A percentile compares a stretch with the other conserved stretches of the same genome.
Evolutionary conservation across 306 rosid genomes (phyloP).

Genomic region (Morella rubra): DNA sequence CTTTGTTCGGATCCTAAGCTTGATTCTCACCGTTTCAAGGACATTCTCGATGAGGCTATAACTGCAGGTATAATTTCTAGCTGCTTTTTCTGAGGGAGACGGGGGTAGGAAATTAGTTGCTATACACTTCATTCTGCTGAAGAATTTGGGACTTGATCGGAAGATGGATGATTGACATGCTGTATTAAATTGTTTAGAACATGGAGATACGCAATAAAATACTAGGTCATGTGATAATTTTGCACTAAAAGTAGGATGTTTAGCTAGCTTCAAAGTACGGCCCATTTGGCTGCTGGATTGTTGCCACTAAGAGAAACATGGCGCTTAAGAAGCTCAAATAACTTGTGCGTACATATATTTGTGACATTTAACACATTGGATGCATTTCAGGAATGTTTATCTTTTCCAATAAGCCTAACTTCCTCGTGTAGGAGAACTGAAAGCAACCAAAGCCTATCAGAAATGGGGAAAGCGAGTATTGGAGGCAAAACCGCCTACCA

Average conservation of each 20-base stretch:
- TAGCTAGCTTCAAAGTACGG: not conserved
- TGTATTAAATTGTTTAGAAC: not conserved
- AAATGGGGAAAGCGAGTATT: conserved; percentile 79
- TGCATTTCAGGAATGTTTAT: conserved; percentile 22
- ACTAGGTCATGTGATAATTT: not conserved
- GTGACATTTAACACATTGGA: not conserved
- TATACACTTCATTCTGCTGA: conserved; percentile 13
- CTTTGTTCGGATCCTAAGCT: conserved; percentile 88
- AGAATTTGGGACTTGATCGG: conserved; percentile 6
- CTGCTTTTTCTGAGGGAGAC: conserved; percentile 11
- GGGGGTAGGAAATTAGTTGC: conserved; percentile 3
- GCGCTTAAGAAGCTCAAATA: not conserved
- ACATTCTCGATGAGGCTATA: conserved; percentile 70
- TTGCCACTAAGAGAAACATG: not conserved
- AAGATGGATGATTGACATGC: not conserved
- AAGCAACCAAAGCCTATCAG: conserved; percentile 64
- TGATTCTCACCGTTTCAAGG: conserved; percentile 83
- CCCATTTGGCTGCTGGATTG: not conserved
- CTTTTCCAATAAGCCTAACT: conserved; percentile 12
- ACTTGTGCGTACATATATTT: not conserved
- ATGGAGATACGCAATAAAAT: conserved; percentile 1
- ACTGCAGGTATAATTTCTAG: conserved; percentile 55
- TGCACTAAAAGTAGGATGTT: too few species aligned
- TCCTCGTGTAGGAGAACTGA: conserved; percentile 54
- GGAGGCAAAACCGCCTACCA: conserved; percentile 82